Base-by-base conservation (phyloP, 2,329 filamentous ascomycete species). In the Hortaea werneckii region DNA sequence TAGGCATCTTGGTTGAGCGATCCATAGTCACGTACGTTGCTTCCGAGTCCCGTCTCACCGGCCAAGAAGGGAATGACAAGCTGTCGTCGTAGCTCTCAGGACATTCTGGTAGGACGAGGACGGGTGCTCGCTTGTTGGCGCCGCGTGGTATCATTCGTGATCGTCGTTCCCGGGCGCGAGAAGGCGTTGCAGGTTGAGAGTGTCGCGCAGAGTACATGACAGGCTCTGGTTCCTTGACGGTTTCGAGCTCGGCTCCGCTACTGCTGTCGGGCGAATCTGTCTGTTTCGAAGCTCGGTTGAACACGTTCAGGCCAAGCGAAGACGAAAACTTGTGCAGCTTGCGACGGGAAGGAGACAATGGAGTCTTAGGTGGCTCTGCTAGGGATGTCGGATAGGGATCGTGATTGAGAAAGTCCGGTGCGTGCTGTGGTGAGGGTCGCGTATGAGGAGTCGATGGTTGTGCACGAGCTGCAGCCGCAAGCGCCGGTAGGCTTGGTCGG, bases 81-180 rank as follows among this genome's bases (percentile, higher is more conserved):
- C 6, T 30, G 35, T 46, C 40, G 4, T 46, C 37, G 43, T 49
- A 50, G 30, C 53, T 50, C 40, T 54, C 50, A 8, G 60, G 61
- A 46, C 56, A 63, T 4, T 59, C 52, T 26, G 62, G 62, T 4
- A 64, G 49, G 5, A 52, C 47, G 29, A 64, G 47, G 4, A 54
- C 44, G 6, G 60, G 57, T 4, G 54, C 61, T 12, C 61, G 60
- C 50, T 65, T 60, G 43, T 55, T 59, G 2, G 58, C 61, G 27
- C 55, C 60, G 13, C 62, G 56, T 6, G 62, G 50, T 10, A 63
- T 45, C 52, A 65, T 53, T 50, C 20, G 20, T 20, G 20, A 20
- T 20, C 20, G 20, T 20, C 26, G 41, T n/a, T 45, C 29, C n/a
- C 13, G 13, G 27, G 6, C 20, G 42, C 26, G n/a, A 26, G 11